phyloP scores from a whole-genome alignment of 129 eudicot genomes.

The Silybum marianum region DNA sequence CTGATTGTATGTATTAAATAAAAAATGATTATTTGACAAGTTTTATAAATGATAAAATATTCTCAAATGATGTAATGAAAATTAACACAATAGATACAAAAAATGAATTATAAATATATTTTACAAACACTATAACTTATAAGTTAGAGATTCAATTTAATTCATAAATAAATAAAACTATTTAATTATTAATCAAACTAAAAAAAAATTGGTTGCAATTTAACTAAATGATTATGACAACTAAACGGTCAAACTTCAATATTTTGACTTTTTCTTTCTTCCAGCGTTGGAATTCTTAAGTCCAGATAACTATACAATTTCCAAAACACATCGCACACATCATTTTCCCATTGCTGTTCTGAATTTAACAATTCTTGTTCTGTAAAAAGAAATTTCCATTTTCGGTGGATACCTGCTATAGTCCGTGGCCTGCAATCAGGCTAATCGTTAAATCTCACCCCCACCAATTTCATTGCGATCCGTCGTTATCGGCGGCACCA shows the following conservation, averaged over 20 bases:
- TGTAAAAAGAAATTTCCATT: background rate
- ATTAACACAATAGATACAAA: background rate
- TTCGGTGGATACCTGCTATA: background rate
- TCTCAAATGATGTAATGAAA: too few relatives aligned
- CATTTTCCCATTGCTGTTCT: background rate
- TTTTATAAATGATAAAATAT: too few relatives aligned
- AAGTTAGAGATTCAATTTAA: too few relatives aligned
- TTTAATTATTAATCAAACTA: too few relatives aligned
- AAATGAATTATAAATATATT: too few relatives aligned
- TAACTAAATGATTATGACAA: background rate
- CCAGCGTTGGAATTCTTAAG: background rate
- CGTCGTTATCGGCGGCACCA: conserved; percentile 23
- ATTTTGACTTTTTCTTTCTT: too few relatives aligned
- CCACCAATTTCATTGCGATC: conserved; percentile 13
- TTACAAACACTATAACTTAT: too few relatives aligned
- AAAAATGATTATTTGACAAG: background rate
- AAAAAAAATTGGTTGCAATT: too few relatives aligned
- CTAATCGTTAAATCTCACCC: background rate
- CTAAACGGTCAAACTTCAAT: background rate
- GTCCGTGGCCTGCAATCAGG: background rate
- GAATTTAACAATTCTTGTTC: background rate
- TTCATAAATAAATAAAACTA: too few relatives aligned
- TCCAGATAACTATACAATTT: background rate
- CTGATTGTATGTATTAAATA: too few relatives aligned
- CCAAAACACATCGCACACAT: background rate